Conservation (phyloP, 2,329 filamentous ascomycete genomes). For the Pleomassaria siparia region DNA sequence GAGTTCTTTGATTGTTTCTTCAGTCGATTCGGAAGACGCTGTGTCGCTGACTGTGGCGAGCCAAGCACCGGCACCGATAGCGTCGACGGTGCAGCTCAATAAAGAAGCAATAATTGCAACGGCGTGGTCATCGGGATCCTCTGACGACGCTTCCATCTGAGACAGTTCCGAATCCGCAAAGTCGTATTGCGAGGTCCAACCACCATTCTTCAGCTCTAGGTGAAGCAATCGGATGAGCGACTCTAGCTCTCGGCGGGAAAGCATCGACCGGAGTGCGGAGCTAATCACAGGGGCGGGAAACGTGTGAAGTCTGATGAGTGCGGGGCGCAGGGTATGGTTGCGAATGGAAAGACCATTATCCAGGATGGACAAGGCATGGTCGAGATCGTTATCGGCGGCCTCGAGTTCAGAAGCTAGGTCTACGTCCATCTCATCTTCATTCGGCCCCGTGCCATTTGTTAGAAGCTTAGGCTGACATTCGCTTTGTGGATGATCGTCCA, state of each 20-base stretch:
- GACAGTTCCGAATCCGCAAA: constrained; percentile 53
- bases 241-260: constrained; percentile 68
- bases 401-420: constrained; percentile 44
- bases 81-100: constrained; percentile 72
- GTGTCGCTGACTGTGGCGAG: constrained; percentile 54
- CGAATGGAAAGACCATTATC: constrained; percentile 65
- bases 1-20: constrained; percentile 66
- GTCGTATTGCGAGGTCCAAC: constrained; percentile 73
- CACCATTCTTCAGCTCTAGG: constrained; percentile 71
- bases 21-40: constrained; percentile 55
- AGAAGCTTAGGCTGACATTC: constrained; percentile 43
- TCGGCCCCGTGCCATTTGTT: constrained; percentile 29
- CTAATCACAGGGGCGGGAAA: constrained; percentile 64
- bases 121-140: constrained; percentile 64
- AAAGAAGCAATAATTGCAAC: constrained; percentile 72
- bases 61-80: constrained; percentile 74
- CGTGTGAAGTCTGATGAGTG: constrained; percentile 68
- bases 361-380: constrained; percentile 67
- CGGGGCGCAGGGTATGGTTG: constrained; percentile 65
- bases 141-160: constrained; percentile 38
- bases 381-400: constrained; percentile 57
- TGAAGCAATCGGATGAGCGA: constrained; percentile 72
- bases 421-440: constrained; percentile 34
- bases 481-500: constrained; percentile 52
- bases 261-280: constrained; percentile 62